A percentile compares a stretch with the other conserved stretches of the same genome.
These are phyloP conservation scores for Mesembryanthemum crystallinum DNA, from an alignment of 148 eudicot species.

Conservation along the genomic window DNA sequence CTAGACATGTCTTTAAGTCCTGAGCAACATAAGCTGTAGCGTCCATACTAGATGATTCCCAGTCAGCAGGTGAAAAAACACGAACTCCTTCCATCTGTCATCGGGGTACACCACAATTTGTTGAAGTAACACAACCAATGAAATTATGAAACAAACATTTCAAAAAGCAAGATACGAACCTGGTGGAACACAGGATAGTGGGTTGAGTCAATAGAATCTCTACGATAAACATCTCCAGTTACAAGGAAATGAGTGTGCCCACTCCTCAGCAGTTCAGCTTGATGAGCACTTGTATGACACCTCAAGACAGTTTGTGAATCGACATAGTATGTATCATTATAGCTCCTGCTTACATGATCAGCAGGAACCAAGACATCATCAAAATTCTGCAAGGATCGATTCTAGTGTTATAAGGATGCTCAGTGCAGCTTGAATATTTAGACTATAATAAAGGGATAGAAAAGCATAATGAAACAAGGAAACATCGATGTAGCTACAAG, in stretches of 20 bases:
- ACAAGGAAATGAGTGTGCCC: slow-evolving; percentile 89
- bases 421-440: slow-evolving; percentile 1
- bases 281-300: slow-evolving; percentile 99
- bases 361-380: slow-evolving; percentile 99
- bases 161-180: slow-evolving; percentile 39
- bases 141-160: too few species aligned
- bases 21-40: slow-evolving; percentile 66
- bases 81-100: slow-evolving; percentile 96
- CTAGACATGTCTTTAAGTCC: slow-evolving; percentile 85
- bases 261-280: slow-evolving; percentile 78
- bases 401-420: slow-evolving; percentile 22
- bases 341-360: slow-evolving; percentile 98
- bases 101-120: slow-evolving; percentile 5
- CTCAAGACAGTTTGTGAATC: slow-evolving; percentile 86
- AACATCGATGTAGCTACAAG: slow-evolving; percentile 1
- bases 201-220: slow-evolving; percentile 95
- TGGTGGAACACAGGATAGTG: slow-evolving; percentile 99
- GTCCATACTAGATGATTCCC: slow-evolving; percentile 81
- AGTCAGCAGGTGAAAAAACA: slow-evolving; percentile 71
- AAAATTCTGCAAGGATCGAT: slow-evolving; percentile 77
- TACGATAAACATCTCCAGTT: slow-evolving; percentile 96
- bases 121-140: too few species aligned
- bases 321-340: slow-evolving; percentile 93
- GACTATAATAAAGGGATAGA: not conserved
- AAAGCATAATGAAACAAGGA: slow-evolving; percentile 8